These are phyloP conservation scores for Exophiala alcalophila DNA, from an alignment of 2,329 filamentous ascomycete genomes.

Conservation along the genomic window DNA sequence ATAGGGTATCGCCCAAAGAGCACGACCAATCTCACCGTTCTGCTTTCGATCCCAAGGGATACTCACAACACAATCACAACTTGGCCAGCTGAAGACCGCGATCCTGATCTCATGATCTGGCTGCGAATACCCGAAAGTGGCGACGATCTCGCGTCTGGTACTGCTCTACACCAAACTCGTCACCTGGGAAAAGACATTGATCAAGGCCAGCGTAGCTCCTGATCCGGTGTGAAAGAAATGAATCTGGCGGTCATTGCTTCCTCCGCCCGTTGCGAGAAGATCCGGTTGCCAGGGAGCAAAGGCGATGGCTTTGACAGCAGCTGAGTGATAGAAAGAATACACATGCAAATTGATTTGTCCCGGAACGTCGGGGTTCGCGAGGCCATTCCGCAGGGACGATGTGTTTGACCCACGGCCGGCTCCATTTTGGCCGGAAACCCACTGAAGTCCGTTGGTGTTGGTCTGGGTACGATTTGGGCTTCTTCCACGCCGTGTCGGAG, in stretches of 20 bases:
- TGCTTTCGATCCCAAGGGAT: slow-evolving; percentile 66
- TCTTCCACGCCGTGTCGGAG: slow-evolving; percentile 10
- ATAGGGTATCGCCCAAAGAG: slow-evolving; percentile 84
- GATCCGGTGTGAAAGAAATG: slow-evolving; percentile 90
- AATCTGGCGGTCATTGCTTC: slow-evolving; percentile 90
- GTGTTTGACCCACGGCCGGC: background rate
- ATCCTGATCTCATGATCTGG: slow-evolving; percentile 86
- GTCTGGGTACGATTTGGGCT: background rate
- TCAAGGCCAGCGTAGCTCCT: slow-evolving; percentile 80
- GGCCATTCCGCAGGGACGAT: slow-evolving; percentile 16
- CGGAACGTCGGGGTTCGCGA: slow-evolving; percentile 24
- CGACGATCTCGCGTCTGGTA: slow-evolving; percentile 80
- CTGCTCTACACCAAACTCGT: slow-evolving; percentile 89
- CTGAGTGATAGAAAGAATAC: slow-evolving; percentile 74
- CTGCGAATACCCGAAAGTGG: slow-evolving; percentile 90
- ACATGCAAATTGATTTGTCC: slow-evolving; percentile 50
- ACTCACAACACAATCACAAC: slow-evolving; percentile 78
- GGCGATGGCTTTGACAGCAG: slow-evolving; percentile 92
- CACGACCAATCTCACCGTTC: slow-evolving; percentile 46
- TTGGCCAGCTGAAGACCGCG: slow-evolving; percentile 91
- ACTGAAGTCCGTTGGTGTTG: background rate
- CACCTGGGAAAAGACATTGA: slow-evolving; percentile 88
- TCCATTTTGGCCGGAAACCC: background rate
- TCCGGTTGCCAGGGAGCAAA: slow-evolving; percentile 93
- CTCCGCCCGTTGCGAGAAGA: slow-evolving; percentile 84